Evolutionary conservation across 768 basidiomycete species (phyloP).

Genomic region (Chalciporus pseudorubinellus): DNA sequence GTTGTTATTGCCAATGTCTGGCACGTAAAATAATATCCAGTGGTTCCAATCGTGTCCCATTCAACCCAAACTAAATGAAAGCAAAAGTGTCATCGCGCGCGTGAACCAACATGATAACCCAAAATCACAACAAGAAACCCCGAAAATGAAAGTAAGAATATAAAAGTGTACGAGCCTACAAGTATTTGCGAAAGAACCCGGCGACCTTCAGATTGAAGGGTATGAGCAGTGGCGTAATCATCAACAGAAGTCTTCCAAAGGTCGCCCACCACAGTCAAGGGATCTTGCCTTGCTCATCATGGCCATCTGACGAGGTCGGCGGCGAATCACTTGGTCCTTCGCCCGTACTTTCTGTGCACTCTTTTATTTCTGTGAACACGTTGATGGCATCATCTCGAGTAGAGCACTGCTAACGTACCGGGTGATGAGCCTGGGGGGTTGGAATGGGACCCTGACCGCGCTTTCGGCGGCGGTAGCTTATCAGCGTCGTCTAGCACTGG

Average conservation of each 20-base stretch:
- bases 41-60: background rate
- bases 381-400: conserved; percentile 8
- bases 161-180: conserved; percentile 28
- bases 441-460: background rate
- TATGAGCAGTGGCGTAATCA: conserved; percentile 39
- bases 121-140: conserved; percentile 22
- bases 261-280: conserved; percentile 53
- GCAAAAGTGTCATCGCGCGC: conserved; percentile 12
- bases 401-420: conserved; percentile 12
- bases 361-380: conserved; percentile 15
- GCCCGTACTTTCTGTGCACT: background rate
- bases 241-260: conserved; percentile 43
- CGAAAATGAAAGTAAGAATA: conserved; percentile 21
- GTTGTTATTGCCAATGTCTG: conserved; percentile 7
- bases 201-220: conserved; percentile 48
- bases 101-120: conserved; percentile 13
- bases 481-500: conserved; percentile 11
- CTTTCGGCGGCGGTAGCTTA: conserved; percentile 2
- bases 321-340: conserved; percentile 7
- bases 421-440: conserved; percentile 1
- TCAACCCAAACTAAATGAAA: background rate
- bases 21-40: conserved; percentile 13
- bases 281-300: conserved; percentile 16
- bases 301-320: conserved; percentile 9
- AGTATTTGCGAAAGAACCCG: conserved; percentile 44